phyloP scores from a whole-genome alignment of 805 yeast genomes.

The Lipomyces yamanashiensis region DNA sequence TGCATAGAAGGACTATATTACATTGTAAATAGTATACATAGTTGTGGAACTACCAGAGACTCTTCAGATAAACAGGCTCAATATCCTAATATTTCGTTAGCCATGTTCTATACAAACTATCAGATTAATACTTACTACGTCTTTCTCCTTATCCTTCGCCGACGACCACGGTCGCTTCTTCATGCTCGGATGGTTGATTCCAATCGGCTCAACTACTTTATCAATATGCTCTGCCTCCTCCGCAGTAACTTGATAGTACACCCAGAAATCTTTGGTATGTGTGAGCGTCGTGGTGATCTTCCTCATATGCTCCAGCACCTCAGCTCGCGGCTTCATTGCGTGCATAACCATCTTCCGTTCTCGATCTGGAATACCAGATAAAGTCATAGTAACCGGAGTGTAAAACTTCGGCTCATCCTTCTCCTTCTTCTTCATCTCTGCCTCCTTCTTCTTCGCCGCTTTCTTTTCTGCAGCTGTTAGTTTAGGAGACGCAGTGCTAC shows the following conservation, averaged over 20 bases:
- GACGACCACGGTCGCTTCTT: slow-evolving; percentile 32
- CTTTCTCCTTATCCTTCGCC: slow-evolving; percentile 23
- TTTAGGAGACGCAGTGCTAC: background rate
- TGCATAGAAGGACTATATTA: background rate
- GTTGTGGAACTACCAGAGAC: background rate
- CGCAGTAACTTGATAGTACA: slow-evolving; percentile 75
- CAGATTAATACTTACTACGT: slow-evolving; percentile 4
- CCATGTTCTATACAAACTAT: background rate
- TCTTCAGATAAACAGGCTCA: slow-evolving; percentile 6
- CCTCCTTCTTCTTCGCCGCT: slow-evolving; percentile 39
- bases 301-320: slow-evolving; percentile 66
- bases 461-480: slow-evolving; percentile 25
- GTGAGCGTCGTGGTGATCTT: slow-evolving; percentile 62
- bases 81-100: slow-evolving; percentile 1
- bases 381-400: slow-evolving; percentile 68
- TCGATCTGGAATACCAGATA: slow-evolving; percentile 68
- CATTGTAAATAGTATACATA: background rate
- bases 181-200: slow-evolving; percentile 20
- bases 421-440: background rate
- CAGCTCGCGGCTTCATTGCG: slow-evolving; percentile 62
- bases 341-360: slow-evolving; percentile 67
- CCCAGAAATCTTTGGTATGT: slow-evolving; percentile 62
- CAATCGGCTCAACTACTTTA: slow-evolving; percentile 31
- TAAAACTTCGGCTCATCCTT: slow-evolving; percentile 20
- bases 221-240: slow-evolving; percentile 42